Conservation (phyloP, 2,329 filamentous ascomycete species). For the Aspergillus costaricaensis region DNA sequence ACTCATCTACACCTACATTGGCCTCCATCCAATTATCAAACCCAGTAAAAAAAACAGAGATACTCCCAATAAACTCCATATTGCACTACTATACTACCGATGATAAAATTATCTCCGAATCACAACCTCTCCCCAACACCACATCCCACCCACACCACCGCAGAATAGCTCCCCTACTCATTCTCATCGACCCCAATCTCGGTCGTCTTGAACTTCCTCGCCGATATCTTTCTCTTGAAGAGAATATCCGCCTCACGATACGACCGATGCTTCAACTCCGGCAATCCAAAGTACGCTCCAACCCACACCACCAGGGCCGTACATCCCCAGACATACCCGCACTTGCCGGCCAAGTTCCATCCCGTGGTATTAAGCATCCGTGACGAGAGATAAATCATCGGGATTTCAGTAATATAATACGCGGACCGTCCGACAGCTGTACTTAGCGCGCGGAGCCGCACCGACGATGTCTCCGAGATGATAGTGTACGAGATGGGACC, state of each 20-base stretch:
- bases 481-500: slow-evolving; percentile 44
- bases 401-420: slow-evolving; percentile 47
- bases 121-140: too few species aligned
- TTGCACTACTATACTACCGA: too few species aligned
- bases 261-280: slow-evolving; percentile 49
- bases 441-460: slow-evolving; percentile 42
- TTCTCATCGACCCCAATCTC: slow-evolving; percentile 48
- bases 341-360: slow-evolving; percentile 49
- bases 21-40: too few species aligned
- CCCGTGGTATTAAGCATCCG: slow-evolving; percentile 44
- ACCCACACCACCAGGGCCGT: slow-evolving; percentile 47
- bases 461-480: slow-evolving; percentile 42
- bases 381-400: slow-evolving; percentile 45
- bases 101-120: too few species aligned
- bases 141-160: too few species aligned
- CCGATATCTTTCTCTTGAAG: slow-evolving; percentile 46
- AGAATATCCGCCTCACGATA: slow-evolving; percentile 51
- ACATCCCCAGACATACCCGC: slow-evolving; percentile 52
- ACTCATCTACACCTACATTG: too few species aligned
- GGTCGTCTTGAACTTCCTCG: slow-evolving; percentile 49
- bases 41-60: too few species aligned
- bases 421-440: slow-evolving; percentile 44
- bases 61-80: too few species aligned
- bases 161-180: not conserved
- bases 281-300: slow-evolving; percentile 47